A percentile compares a stretch with the other conserved stretches of the same genome.
These are phyloP conservation scores for Emmonsia crescens DNA, from an alignment of 2,329 filamentous ascomycete genomes.

Conservation along the genomic window DNA sequence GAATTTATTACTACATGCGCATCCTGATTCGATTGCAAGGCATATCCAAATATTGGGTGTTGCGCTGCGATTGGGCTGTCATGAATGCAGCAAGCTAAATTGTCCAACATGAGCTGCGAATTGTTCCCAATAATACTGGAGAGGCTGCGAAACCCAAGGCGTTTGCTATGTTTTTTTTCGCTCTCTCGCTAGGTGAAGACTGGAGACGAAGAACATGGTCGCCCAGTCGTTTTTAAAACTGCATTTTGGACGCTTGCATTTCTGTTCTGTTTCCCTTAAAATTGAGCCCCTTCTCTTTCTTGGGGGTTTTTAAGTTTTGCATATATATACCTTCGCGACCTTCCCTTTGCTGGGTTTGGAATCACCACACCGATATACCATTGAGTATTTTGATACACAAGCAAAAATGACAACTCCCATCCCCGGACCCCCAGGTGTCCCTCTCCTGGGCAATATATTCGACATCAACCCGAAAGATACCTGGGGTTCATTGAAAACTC, in stretches of 20 bases:
- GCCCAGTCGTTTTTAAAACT: background rate
- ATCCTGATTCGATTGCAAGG: background rate
- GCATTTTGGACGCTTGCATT: background rate
- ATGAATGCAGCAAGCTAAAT: background rate
- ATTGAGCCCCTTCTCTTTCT: background rate
- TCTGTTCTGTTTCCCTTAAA: background rate
- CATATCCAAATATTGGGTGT: background rate
- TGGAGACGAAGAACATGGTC: background rate
- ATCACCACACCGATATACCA: background rate
- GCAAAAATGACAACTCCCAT: slow-evolving; percentile 37
- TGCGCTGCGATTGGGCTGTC: background rate
- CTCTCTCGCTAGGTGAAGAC: background rate
- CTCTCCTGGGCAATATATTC: slow-evolving; percentile 43
- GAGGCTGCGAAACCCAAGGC: background rate
- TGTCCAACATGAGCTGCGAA: background rate
- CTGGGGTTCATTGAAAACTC: slow-evolving; percentile 39
- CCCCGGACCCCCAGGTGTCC: slow-evolving; percentile 41
- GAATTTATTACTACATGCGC: background rate
- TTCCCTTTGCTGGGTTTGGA: background rate
- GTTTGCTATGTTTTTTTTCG: background rate
- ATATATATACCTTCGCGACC: background rate
- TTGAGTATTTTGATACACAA: background rate
- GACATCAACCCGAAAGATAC: slow-evolving; percentile 41
- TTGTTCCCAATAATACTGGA: background rate
- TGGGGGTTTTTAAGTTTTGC: background rate